Evolutionary conservation across 1,284 basidiomycete genomes (phyloP), one percentile per base, ranked within the genome.

Genomic region (Xerocomus amazonicus): DNA sequence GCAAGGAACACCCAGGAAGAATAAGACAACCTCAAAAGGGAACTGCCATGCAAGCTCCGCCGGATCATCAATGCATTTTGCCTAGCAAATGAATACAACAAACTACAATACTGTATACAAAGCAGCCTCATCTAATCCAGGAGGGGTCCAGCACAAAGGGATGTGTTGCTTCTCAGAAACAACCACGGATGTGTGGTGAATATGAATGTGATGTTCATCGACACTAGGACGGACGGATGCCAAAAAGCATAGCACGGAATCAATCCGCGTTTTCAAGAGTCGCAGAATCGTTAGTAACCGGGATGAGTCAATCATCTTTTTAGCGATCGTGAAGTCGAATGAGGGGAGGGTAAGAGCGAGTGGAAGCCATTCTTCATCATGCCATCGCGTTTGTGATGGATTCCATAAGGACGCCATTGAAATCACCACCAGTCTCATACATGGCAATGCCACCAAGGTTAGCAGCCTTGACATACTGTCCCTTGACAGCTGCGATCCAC

Each of bases 391-490:
- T 43, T 45, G 69, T 66, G 56, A 87, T 82, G 13, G 83, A 72
- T 56, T 79, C 68, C 43, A 85, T 62, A 26, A 87, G 71, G 27
- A 76, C 72, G 60, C 82, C 73, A 23, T 79, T 61, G 53, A 68
- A 75, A 66, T 87, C 84, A 12, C 81, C 81, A 42, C 75, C 80
- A 31, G 76, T 73, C 61, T 87, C 79, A 74, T 82, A 87, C 67
- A 84, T 74, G 12, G 82, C 73, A 56, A 82, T 86, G 12, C 84
- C 84, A 31, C 65, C 73, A n/a, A 87, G 69, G 10, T 74, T 75
- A 14, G 67, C 59, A 10, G 63, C 56, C 50, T 73, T 74, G 58
- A 87, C 80, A 59, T 73, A 86, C 26, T 68, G 60, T 10, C 85
- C 84, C 70, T 87, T 87, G 41, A 74, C 73, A 32, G 72, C 66